phyloP scores from a whole-genome alignment of 192 early-diverging fungal genomes.

The Jimgerdemannia lactiflua region DNA sequence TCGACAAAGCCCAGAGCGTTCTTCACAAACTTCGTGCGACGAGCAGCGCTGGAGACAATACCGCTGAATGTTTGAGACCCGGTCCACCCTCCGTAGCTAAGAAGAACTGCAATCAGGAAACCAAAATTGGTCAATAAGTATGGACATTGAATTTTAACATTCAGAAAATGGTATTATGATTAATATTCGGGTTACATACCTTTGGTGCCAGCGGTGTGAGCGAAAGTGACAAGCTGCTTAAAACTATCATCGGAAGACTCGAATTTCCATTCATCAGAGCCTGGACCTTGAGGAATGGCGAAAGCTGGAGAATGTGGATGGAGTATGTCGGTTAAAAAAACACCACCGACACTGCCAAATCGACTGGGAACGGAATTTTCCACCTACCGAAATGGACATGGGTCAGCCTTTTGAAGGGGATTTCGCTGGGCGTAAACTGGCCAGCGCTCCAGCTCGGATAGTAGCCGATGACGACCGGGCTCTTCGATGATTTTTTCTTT shows the following conservation, averaged over 20 bases:
- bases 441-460: conserved; percentile 37
- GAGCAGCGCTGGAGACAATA: conserved; percentile 43
- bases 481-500: background rate
- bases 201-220: conserved; percentile 45
- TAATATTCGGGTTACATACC: background rate
- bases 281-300: conserved; percentile 39
- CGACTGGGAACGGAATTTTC: background rate
- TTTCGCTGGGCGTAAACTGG: conserved; percentile 19
- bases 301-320: conserved; percentile 13
- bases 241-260: conserved; percentile 22
- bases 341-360: background rate
- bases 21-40: conserved; percentile 53
- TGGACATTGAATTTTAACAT: no score
- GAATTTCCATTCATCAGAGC: conserved; percentile 30
- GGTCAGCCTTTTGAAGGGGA: conserved; percentile 28
- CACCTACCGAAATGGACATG: conserved; percentile 38
- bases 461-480: conserved; percentile 11
- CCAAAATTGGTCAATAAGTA: no score
- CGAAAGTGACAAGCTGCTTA: conserved; percentile 42
- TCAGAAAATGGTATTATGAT: no score
- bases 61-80: conserved; percentile 64
- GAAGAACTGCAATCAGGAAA: conserved; percentile 23
- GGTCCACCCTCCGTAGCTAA: conserved; percentile 76
- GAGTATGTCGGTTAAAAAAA: conserved; percentile 1
- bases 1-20: conserved; percentile 51